Conservation (phyloP, 495 filamentous ascomycete genomes). For the Tetracladium marchalianum region DNA sequence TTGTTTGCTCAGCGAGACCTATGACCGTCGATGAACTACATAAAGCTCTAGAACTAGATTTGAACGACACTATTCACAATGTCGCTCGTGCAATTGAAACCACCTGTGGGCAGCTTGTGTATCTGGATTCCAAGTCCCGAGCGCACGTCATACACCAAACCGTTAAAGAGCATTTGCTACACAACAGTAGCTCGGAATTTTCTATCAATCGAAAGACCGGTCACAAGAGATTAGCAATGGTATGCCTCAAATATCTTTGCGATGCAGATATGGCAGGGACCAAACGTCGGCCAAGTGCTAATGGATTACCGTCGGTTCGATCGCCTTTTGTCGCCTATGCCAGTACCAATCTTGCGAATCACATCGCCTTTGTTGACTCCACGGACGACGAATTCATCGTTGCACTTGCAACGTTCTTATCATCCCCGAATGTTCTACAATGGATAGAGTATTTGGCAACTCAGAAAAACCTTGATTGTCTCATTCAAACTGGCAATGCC, state of each 20-base stretch:
- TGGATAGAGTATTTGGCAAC: slow-evolving; percentile 5
- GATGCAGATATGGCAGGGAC: not conserved
- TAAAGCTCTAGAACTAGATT: slow-evolving; percentile 6
- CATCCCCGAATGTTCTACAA: not conserved
- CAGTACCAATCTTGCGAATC: slow-evolving; percentile 1
- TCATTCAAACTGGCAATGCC: slow-evolving; percentile 2
- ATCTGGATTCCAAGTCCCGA: slow-evolving; percentile 23
- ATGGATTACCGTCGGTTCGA: not conserved
- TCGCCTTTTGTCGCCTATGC: slow-evolving; percentile 1
- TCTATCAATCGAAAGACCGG: not conserved
- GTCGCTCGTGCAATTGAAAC: slow-evolving; percentile 2
- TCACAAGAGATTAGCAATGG: not conserved
- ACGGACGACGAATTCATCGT: not conserved
- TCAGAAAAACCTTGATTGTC: not conserved
- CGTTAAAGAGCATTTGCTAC: slow-evolving; percentile 14
- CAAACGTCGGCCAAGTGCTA: not conserved
- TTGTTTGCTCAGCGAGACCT: not conserved
- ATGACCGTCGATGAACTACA: slow-evolving; percentile 8
- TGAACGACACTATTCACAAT: slow-evolving; percentile 1
- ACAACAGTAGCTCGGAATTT: not conserved
- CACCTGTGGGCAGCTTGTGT: slow-evolving; percentile 29
- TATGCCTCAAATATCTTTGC: not conserved
- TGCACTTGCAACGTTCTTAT: not conserved
- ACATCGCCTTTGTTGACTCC: not conserved
- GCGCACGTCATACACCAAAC: slow-evolving; percentile 34